A percentile compares a stretch with the other conserved stretches of the same genome.
These are phyloP conservation scores for Echium plantagineum DNA, from an alignment of 257 asterid genomes.

Conservation along the genomic window DNA sequence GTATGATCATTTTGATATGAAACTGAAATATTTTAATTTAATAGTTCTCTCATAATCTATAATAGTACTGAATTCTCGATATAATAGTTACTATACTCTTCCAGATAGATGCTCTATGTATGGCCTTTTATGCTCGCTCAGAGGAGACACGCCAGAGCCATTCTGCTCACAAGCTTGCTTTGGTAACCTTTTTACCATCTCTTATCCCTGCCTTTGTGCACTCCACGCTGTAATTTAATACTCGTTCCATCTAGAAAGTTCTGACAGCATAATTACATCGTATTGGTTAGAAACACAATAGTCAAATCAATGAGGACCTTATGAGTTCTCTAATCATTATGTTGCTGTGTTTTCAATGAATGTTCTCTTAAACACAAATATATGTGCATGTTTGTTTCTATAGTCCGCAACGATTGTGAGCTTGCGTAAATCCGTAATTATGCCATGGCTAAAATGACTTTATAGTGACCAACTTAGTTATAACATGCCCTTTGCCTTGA, in stretches of 20 bases:
- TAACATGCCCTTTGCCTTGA: background rate
- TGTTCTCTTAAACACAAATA: background rate
- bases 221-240: background rate
- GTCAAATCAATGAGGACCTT: background rate
- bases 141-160: slow-evolving; percentile 97
- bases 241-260: background rate
- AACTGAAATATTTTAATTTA: background rate
- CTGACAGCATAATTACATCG: background rate
- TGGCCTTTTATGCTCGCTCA: slow-evolving; percentile 97
- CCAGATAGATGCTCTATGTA: slow-evolving; percentile 94
- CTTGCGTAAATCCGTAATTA: background rate
- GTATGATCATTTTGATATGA: slow-evolving; percentile 23
- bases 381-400: background rate
- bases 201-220: background rate
- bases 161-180: slow-evolving; percentile 90
- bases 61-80: background rate
- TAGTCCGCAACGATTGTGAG: too few species aligned
- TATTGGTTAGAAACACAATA: background rate
- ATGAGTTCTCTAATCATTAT: background rate
- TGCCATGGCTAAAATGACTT: background rate
- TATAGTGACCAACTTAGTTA: background rate
- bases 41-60: background rate
- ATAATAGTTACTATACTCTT: slow-evolving; percentile 7
- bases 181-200: slow-evolving; percentile 36
- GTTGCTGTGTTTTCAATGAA: background rate